Evolutionary conservation across 192 early-diverging fungal genomes (phyloP).

Genomic region (Podila verticillata): DNA sequence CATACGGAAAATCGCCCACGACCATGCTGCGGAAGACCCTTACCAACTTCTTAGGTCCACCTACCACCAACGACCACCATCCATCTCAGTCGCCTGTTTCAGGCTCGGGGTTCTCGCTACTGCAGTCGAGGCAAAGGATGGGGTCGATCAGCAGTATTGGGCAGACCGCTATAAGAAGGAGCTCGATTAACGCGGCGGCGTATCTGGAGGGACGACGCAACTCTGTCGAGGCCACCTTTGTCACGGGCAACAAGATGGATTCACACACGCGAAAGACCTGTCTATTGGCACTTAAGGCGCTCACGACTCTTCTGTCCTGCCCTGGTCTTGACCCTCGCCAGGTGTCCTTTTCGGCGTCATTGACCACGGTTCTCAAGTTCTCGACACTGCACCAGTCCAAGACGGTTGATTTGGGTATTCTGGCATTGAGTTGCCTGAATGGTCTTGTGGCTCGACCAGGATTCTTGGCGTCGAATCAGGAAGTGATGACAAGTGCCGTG

Average conservation of each 20-base stretch:
- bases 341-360: conserved; percentile 25
- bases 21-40: conserved; percentile 37
- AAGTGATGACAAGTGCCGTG: conserved; percentile 37
- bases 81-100: conserved; percentile 15
- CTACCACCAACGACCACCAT: conserved; percentile 9
- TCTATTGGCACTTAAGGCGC: conserved; percentile 28
- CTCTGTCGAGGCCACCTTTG: conserved; percentile 37
- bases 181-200: conserved; percentile 33
- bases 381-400: conserved; percentile 47
- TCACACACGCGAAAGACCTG: conserved; percentile 45
- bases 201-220: conserved; percentile 28
- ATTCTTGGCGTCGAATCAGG: conserved; percentile 40
- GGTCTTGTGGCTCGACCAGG: conserved; percentile 44
- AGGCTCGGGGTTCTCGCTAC: conserved; percentile 13
- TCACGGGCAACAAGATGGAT: conserved; percentile 44
- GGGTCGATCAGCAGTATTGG: conserved; percentile 43
- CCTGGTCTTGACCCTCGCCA: conserved; percentile 35
- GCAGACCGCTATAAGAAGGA: conserved; percentile 43
- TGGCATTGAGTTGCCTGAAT: conserved; percentile 41
- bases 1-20: conserved; percentile 42
- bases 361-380: conserved; percentile 34
- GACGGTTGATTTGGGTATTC: conserved; percentile 39
- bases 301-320: conserved; percentile 29
- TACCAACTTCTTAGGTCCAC: conserved; percentile 8
- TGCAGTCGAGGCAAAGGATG: conserved; percentile 40